A percentile compares a stretch with the other conserved stretches of the same genome.
Evolutionary conservation across 495 filamentous ascomycete genomes (phyloP).

Genomic region (Aspergillus bridgeri): DNA sequence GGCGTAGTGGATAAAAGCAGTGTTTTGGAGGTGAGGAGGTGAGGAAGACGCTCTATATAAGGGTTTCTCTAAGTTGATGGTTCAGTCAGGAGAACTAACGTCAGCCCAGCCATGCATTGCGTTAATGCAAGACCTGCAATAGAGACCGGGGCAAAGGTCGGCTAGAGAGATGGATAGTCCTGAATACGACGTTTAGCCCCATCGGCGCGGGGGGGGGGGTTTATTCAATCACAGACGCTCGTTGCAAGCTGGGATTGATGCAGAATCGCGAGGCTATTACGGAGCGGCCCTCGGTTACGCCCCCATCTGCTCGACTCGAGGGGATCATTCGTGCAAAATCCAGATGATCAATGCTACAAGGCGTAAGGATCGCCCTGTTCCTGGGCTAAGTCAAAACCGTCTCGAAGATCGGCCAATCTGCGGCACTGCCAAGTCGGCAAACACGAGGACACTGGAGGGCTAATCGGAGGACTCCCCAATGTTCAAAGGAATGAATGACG

Average conservation of each 20-base stretch:
- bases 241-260: neutral
- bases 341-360: neutral
- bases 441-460: neutral
- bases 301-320: neutral
- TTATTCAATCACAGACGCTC: neutral
- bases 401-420: neutral
- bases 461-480: neutral
- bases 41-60: neutral
- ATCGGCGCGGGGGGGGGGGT: too few species aligned
- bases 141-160: neutral
- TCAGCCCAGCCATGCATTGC: neutral
- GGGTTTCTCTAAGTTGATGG: neutral
- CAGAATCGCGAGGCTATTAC: too few species aligned
- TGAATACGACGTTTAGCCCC: neutral
- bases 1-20: neutral
- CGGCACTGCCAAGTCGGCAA: constrained; percentile 1
- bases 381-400: neutral
- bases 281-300: neutral
- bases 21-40: neutral
- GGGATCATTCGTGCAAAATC: neutral
- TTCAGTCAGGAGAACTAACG: neutral
- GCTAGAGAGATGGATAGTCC: neutral
- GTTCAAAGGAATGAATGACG: too few species aligned
- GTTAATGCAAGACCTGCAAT: neutral
- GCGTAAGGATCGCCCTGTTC: constrained; percentile 5